These are phyloP conservation scores for Glutinoglossum americanum DNA, from an alignment of 495 filamentous ascomycete species.

Conservation along the genomic window DNA sequence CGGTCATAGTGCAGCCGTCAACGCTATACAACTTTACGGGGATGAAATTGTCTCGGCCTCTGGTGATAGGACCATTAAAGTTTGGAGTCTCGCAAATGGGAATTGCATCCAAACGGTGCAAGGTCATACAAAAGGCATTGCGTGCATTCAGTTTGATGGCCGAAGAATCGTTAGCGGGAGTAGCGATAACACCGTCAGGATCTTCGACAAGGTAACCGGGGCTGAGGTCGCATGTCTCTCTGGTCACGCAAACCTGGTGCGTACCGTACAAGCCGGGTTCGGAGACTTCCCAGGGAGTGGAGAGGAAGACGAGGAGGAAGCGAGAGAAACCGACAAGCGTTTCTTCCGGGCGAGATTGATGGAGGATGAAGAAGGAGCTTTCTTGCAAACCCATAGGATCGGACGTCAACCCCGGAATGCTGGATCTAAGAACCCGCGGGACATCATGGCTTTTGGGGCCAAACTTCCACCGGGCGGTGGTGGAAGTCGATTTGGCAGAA, in stretches of 20 bases:
- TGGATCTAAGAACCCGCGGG: slow-evolving; percentile 50
- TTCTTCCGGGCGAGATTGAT: slow-evolving; percentile 49
- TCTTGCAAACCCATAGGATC: slow-evolving; percentile 8
- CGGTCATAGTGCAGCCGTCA: slow-evolving; percentile 80
- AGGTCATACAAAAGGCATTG: slow-evolving; percentile 88
- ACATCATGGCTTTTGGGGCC: slow-evolving; percentile 58
- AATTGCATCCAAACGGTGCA: slow-evolving; percentile 50
- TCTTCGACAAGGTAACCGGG: slow-evolving; percentile 68
- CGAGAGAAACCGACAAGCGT: slow-evolving; percentile 43
- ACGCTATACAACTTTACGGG: slow-evolving; percentile 78
- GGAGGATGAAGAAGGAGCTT: slow-evolving; percentile 12
- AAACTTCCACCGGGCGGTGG: slow-evolving; percentile 76
- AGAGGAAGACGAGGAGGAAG: slow-evolving; percentile 48
- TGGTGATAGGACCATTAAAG: slow-evolving; percentile 73
- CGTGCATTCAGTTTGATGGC: slow-evolving; percentile 94
- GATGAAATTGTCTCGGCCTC: slow-evolving; percentile 83
- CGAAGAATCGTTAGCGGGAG: slow-evolving; percentile 89
- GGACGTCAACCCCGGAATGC: slow-evolving; percentile 42
- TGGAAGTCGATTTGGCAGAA: slow-evolving; percentile 63
- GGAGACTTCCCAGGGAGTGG: slow-evolving; percentile 65
- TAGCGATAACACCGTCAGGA: slow-evolving; percentile 83
- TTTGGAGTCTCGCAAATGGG: slow-evolving; percentile 79
- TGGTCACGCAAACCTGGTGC: slow-evolving; percentile 64
- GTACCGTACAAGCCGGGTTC: slow-evolving; percentile 85
- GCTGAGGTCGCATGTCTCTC: slow-evolving; percentile 73